Conservation (phyloP, 2,329 filamentous ascomycete genomes). For the Dendryphion nanum region DNA sequence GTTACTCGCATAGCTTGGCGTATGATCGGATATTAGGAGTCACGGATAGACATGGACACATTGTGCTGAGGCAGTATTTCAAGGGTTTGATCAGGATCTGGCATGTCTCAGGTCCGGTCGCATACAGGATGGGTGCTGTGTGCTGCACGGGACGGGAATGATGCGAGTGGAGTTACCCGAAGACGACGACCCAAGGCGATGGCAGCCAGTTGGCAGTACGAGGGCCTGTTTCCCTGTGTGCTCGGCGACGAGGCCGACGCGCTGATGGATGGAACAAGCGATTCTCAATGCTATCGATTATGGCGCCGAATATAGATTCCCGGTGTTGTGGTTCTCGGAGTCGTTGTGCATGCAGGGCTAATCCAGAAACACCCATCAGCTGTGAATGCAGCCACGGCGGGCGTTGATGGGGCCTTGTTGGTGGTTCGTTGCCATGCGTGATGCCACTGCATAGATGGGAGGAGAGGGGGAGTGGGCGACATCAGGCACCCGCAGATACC, state of each 20-base stretch:
- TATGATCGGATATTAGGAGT: constrained; percentile 6
- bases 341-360: constrained; percentile 24
- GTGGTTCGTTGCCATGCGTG: too few relatives aligned
- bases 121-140: too few relatives aligned
- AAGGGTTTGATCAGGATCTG: constrained; percentile 8
- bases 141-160: too few relatives aligned
- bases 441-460: too few relatives aligned
- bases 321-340: constrained; percentile 29
- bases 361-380: constrained; percentile 16
- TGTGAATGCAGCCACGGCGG: constrained; percentile 4
- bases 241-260: constrained; percentile 4
- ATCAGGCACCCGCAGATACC: too few relatives aligned
- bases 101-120: not conserved
- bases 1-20: constrained; percentile 18
- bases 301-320: constrained; percentile 29
- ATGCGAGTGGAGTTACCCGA: too few relatives aligned
- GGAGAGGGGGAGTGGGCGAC: too few relatives aligned
- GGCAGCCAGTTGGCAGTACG: too few relatives aligned
- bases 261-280: constrained; percentile 3
- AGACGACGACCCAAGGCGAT: too few relatives aligned
- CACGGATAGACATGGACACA: constrained; percentile 12
- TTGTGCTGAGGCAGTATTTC: constrained; percentile 16
- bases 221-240: not conserved
- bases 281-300: constrained; percentile 6
- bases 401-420: not conserved